Evolutionary conservation across 2,329 filamentous ascomycete genomes (phyloP).

Genomic region (Plenodomus lindquistii): DNA sequence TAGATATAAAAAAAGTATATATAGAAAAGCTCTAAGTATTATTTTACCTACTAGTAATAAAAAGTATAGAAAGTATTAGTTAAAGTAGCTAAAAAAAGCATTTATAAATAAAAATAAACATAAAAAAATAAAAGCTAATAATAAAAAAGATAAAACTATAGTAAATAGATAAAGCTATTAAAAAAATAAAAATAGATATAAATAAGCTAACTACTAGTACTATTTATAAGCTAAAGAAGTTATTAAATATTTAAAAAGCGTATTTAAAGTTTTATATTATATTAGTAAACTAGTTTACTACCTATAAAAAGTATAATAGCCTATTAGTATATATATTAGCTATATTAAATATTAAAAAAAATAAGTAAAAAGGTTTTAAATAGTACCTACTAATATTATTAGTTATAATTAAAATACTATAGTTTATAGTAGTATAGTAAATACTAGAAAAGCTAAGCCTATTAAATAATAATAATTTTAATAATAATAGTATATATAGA

Average conservation of each 20-base stretch:
- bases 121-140: conserved; percentile 5
- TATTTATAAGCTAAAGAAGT: not conserved
- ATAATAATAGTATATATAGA: conserved; percentile 6
- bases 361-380: conserved; percentile 14
- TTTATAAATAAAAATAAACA: too few species aligned
- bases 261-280: conserved; percentile 24
- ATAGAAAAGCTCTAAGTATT: conserved; percentile 16
- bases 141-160: too few species aligned
- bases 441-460: conserved; percentile 9
- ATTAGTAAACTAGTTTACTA: conserved; percentile 18
- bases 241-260: conserved; percentile 10
- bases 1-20: conserved; percentile 9
- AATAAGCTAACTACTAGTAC: too few species aligned
- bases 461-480: too few species aligned
- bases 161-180: too few species aligned
- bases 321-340: conserved; percentile 22
- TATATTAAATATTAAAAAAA: conserved; percentile 21
- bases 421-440: conserved; percentile 24
- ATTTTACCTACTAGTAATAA: conserved; percentile 14
- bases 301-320: conserved; percentile 18
- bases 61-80: conserved; percentile 12
- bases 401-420: conserved; percentile 18
- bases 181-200: too few species aligned
- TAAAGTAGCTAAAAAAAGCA: too few species aligned
- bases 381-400: conserved; percentile 20